phyloP scores from a whole-genome alignment of 495 filamentous ascomycete genomes.

The Aspergillus carlsbadensis region DNA sequence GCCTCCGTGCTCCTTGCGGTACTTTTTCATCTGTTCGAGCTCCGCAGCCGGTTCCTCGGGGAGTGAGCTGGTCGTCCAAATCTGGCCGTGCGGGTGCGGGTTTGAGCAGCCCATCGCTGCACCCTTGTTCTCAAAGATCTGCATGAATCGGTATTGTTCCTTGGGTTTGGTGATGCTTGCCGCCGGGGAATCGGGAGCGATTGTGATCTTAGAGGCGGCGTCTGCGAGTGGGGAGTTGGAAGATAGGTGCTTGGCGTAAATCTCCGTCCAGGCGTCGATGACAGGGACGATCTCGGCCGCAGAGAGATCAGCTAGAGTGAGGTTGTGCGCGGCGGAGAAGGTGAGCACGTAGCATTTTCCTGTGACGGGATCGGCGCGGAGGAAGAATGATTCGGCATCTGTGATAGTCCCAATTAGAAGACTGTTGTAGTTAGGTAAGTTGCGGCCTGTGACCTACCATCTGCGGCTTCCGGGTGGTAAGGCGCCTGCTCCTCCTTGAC shows the following conservation, averaged over 20 bases:
- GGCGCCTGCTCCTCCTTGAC: slow-evolving; percentile 88
- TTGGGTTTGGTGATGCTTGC: slow-evolving; percentile 52
- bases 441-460: slow-evolving; percentile 38
- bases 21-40: slow-evolving; percentile 71
- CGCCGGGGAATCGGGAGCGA: slow-evolving; percentile 48
- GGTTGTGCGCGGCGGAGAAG: slow-evolving; percentile 84
- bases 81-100: slow-evolving; percentile 94
- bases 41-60: slow-evolving; percentile 87
- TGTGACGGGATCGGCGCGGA: slow-evolving; percentile 81
- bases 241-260: slow-evolving; percentile 81
- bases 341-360: slow-evolving; percentile 98
- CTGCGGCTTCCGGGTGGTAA: slow-evolving; percentile 54
- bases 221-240: slow-evolving; percentile 64
- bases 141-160: slow-evolving; percentile 92
- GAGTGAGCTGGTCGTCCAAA: slow-evolving; percentile 88
- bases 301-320: slow-evolving; percentile 85
- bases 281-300: slow-evolving; percentile 69
- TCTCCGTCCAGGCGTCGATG: slow-evolving; percentile 80
- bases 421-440: not conserved
- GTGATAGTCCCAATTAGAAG: not conserved
- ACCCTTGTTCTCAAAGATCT: slow-evolving; percentile 99
- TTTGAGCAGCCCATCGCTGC: slow-evolving; percentile 98
- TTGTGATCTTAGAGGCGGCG: slow-evolving; percentile 42
- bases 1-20: slow-evolving; percentile 68
- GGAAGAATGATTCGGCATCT: slow-evolving; percentile 75